Evolutionary conservation across 768 basidiomycete genomes (phyloP).

Genomic region (Suillus fuscotomentosus): DNA sequence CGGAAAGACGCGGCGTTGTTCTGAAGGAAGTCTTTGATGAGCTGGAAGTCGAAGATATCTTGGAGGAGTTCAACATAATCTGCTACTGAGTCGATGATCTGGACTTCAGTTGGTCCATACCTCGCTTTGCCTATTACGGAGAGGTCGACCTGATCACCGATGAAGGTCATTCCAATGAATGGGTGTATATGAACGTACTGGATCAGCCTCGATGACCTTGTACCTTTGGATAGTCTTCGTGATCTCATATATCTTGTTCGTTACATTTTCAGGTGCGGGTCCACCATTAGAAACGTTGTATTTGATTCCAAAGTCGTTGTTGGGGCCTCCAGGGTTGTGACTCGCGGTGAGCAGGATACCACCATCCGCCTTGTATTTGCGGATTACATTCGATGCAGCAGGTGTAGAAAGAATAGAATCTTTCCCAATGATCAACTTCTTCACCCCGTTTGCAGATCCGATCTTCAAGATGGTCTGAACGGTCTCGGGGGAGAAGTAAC

Average conservation of each 20-base stretch:
- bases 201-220: constrained; percentile 75
- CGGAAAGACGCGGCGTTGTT: constrained; percentile 67
- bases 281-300: constrained; percentile 98
- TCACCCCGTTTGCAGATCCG: constrained; percentile 91
- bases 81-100: constrained; percentile 90
- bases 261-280: constrained; percentile 94
- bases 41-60: constrained; percentile 89
- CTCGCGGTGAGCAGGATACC: constrained; percentile 96
- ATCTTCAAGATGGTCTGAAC: constrained; percentile 93
- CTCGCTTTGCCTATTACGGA: constrained; percentile 74
- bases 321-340: constrained; percentile 98
- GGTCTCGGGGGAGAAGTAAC: constrained; percentile 83
- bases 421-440: constrained; percentile 89
- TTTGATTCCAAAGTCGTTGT: constrained; percentile 99
- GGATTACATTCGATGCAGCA: constrained; percentile 93
- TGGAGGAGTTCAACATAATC: constrained; percentile 86
- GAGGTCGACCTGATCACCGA: constrained; percentile 65
- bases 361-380: constrained; percentile 94
- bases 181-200: constrained; percentile 49
- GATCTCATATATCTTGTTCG: constrained; percentile 91
- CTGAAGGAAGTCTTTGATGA: constrained; percentile 87
- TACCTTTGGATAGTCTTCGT: constrained; percentile 86
- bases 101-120: constrained; percentile 82
- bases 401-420: constrained; percentile 94
- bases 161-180: constrained; percentile 4